Conservation (phyloP, 2,329 filamentous ascomycete species). For the Fusarium sp. region DNA sequence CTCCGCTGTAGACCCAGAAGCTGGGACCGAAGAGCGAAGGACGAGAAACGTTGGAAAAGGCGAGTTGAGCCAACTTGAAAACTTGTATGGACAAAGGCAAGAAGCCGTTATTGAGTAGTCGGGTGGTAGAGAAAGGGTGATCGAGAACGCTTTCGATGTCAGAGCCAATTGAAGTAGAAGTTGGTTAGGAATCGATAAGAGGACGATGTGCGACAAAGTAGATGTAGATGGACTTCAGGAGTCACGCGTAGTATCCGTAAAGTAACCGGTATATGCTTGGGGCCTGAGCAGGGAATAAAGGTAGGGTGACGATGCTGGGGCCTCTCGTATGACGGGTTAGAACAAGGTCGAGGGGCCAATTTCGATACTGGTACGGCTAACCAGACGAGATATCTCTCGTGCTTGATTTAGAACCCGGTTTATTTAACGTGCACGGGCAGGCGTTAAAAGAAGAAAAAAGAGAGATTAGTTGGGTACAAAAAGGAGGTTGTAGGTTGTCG, state of each 20-base stretch:
- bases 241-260: slow-evolving; percentile 33
- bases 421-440: slow-evolving; percentile 9
- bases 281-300: slow-evolving; percentile 38
- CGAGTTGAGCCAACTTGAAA: slow-evolving; percentile 95
- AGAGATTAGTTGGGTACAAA: slow-evolving; percentile 5
- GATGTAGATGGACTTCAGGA: slow-evolving; percentile 30
- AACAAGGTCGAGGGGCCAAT: slow-evolving; percentile 36
- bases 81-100: slow-evolving; percentile 58
- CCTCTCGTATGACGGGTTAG: slow-evolving; percentile 29
- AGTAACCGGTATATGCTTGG: slow-evolving; percentile 33
- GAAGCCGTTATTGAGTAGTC: slow-evolving; percentile 37
- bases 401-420: slow-evolving; percentile 23
- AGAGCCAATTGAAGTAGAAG: slow-evolving; percentile 11
- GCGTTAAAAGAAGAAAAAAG: not conserved
- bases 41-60: slow-evolving; percentile 76
- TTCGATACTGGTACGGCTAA: slow-evolving; percentile 34
- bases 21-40: slow-evolving; percentile 91
- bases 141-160: slow-evolving; percentile 10
- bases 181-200: slow-evolving; percentile 11
- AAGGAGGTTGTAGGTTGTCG: slow-evolving; percentile 34
- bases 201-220: slow-evolving; percentile 11
- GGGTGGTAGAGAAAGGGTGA: slow-evolving; percentile 17
- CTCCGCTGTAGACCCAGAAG: slow-evolving; percentile 95
- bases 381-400: slow-evolving; percentile 33
- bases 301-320: slow-evolving; percentile 31